Base-by-base conservation (phyloP, 2,329 filamentous ascomycete species). In the Fusarium paranaense region DNA sequence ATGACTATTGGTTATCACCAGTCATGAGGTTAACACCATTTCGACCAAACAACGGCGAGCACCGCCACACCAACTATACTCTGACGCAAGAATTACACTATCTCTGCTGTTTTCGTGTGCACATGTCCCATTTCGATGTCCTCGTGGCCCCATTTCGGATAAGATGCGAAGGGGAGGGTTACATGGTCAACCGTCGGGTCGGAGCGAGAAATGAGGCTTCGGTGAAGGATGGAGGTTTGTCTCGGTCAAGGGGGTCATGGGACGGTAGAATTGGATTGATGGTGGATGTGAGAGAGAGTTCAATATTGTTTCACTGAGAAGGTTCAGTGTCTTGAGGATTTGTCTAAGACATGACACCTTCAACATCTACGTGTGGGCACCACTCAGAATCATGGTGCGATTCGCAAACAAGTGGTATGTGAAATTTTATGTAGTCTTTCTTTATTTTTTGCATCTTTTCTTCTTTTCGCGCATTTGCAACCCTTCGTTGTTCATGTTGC, bases 61-160 rank as follows among this genome's bases (percentile, higher is more conserved):
- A 27, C 25, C 8, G 6, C 16, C 38, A 25, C n/a, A 20, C 37
- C 11, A 38, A 13, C 9, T 27, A 33, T 22, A 14, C 3, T 22
- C 32, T 37, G n/a, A 67, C 59, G 64, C 59, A 64, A 64, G 30
- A 20, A 64, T 64, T 58, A 67, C 59, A 35, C 50, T 10, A 18
- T 10, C 2, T 22, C 2, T 45, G 3, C 58, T 42, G n/a, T 16
- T 61, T 61, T 37, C 16, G 58, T 45, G 27, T 20, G 32, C 58
- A 16, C 58, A 45, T 42, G 38, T 61, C 58, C 58, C 38, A 9
- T 61, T 61, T 47, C 11, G n/a, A 42, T 61, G 56, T 33, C 38
- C 56, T 50, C 56, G 38, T 61, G 58, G 58, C 58, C 58, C 58
- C 25, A 16, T 61, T 61, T 47, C 11, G 58, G 40, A 35, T 14